A percentile compares a stretch with the other conserved stretches of the same genome.
These are phyloP conservation scores for Amaranthus hypochondriacus DNA, from an alignment of 148 eudicot species.

Conservation along the genomic window DNA sequence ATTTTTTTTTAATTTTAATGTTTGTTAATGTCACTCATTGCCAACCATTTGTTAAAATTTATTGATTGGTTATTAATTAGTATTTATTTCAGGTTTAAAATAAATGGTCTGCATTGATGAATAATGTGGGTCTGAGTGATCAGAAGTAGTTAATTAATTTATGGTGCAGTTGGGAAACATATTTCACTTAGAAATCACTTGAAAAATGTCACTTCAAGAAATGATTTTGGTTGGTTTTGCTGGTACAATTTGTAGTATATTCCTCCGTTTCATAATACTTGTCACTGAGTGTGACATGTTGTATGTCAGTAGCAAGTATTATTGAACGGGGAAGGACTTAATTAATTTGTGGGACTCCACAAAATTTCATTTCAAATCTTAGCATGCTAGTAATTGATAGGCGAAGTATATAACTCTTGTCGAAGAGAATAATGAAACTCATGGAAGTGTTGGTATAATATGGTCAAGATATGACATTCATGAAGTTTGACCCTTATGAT, in stretches of 20 bases:
- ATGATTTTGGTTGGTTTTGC: constrained; percentile 12
- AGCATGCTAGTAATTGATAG: neutral
- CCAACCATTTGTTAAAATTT: too few relatives aligned
- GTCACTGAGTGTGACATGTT: too few relatives aligned
- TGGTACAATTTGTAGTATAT: too few relatives aligned
- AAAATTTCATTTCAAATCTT: neutral
- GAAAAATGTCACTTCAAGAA: constrained; percentile 16
- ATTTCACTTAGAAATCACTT: neutral
- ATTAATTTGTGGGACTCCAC: constrained; percentile 8
- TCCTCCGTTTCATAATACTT: too few relatives aligned
- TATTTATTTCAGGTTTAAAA: neutral
- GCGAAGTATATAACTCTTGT: too few relatives aligned
- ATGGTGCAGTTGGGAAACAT: constrained; percentile 4
- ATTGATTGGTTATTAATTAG: neutral
- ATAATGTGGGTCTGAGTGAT: neutral
- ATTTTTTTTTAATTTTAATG: neutral
- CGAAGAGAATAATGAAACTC: neutral
- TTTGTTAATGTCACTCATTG: neutral
- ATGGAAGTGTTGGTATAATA: constrained; percentile 11
- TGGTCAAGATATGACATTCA: constrained; percentile 20
- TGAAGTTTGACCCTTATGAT: constrained; percentile 4
- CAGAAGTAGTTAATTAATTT: constrained; percentile 2
- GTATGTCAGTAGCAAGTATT: too few relatives aligned
- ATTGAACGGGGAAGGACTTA: too few relatives aligned
- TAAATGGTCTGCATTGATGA: neutral